Conservation (phyloP, 2,329 filamentous ascomycete species). For the Phoma herbarum region DNA sequence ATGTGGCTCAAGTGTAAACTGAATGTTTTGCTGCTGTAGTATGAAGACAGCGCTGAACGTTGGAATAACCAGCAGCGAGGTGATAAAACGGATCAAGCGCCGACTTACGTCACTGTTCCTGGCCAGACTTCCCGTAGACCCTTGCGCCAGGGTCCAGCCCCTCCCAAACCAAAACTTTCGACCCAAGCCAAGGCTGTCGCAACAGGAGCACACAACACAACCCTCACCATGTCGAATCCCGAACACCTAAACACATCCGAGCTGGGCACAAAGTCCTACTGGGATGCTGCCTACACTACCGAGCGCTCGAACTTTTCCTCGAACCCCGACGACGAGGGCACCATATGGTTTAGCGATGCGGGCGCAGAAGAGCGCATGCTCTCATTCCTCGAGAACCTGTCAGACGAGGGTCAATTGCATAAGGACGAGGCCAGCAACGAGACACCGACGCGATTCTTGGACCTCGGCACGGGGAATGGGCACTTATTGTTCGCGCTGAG, state of each 20-base stretch:
- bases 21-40: not conserved
- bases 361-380: slow-evolving; percentile 85
- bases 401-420: slow-evolving; percentile 57
- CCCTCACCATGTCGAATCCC: slow-evolving; percentile 29
- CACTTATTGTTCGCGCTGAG: slow-evolving; percentile 85
- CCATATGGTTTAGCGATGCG: slow-evolving; percentile 96
- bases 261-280: slow-evolving; percentile 79
- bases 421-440: slow-evolving; percentile 44
- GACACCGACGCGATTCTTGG: slow-evolving; percentile 69
- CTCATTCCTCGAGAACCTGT: slow-evolving; percentile 65
- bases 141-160: slow-evolving; percentile 8
- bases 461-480: slow-evolving; percentile 94
- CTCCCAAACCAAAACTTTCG: slow-evolving; percentile 11
- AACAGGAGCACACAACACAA: not conserved
- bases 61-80: not conserved
- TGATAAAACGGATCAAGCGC: not conserved
- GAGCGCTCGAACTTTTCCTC: slow-evolving; percentile 76
- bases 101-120: slow-evolving; percentile 6
- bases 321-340: slow-evolving; percentile 82
- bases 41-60: not conserved
- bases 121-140: not conserved
- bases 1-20: not conserved
- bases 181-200: slow-evolving; percentile 4
- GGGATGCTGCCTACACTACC: slow-evolving; percentile 72
- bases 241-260: slow-evolving; percentile 73